Evolutionary conservation across 805 yeast species (phyloP), one percentile per base, ranked within the genome.

Genomic region (Ogataea henricii): DNA sequence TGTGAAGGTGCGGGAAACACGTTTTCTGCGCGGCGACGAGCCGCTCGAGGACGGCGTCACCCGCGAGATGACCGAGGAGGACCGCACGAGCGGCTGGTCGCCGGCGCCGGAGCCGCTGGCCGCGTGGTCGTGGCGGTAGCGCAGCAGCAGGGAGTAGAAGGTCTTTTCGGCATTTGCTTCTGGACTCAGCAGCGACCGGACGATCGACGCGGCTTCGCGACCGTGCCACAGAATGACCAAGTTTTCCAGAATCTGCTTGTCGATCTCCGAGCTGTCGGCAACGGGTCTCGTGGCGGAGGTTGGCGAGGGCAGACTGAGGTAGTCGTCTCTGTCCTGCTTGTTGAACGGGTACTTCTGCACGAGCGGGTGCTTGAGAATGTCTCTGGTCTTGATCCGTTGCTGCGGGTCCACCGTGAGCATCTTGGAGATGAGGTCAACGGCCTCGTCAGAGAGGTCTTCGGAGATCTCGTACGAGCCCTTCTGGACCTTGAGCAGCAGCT

Each of bases 381-480:
- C 87, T 48, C 78, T 79, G 50, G 95, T 87, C 33, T 83, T 77
- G 54, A 94, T 90, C 68, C 99, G 79, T 34, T 81, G 76, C 22
- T 68, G 72, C 13, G 99, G 98, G 55, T 90, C 82, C 4, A 91
- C 95, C 20, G 81, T 80, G 48, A 94, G 76, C 87, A 94, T 94
- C 52, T 77, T 76, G 51, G 82, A 69, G 45, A 94, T 86, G 53
- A 94, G 76, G 67, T 94, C 97, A 62, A 82, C 83, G 4, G 99
- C 98, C 56, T 94, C 96, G 25, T 72, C 56, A 2, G 96, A 85
- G 34, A 94, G 71, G 49, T 85, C 83, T 37, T 75, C 76, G 30
- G 97, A 97, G 84, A 92, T 88, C 47, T 78, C 78, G 65, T 83
- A 94, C 59, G 80, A 78, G 33, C 99, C 99, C 46, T 84, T 81